Percentiles rank a stretch among this genome's conserved stretches.
Evolutionary conservation across 768 basidiomycete species (phyloP).

Genomic region (Podaxis rugospora): DNA sequence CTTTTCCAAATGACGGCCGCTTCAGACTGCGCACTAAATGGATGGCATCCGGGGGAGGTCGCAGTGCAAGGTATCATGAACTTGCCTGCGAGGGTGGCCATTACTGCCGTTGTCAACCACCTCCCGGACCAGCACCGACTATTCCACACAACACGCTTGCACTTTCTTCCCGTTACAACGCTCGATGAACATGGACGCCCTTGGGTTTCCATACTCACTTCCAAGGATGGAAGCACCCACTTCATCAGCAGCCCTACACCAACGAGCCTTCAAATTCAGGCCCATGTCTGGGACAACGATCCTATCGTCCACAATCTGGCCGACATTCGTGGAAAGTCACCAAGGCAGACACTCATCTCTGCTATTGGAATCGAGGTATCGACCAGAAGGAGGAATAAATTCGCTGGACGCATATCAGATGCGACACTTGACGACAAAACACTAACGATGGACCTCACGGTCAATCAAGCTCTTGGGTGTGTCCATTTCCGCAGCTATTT

Average conservation of each 20-base stretch:
- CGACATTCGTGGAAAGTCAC: constrained; percentile 10
- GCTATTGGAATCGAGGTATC: constrained; percentile 59
- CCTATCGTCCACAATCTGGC: constrained; percentile 39
- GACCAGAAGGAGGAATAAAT: constrained; percentile 58
- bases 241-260: constrained; percentile 30
- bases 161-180: constrained; percentile 55
- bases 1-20: neutral
- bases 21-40: constrained; percentile 23
- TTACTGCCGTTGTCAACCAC: constrained; percentile 22
- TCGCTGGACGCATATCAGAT: constrained; percentile 40
- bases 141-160: constrained; percentile 44
- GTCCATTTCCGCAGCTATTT: constrained; percentile 15
- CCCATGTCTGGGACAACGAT: constrained; percentile 50
- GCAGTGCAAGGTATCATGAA: constrained; percentile 45
- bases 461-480: constrained; percentile 57
- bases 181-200: constrained; percentile 48
- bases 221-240: constrained; percentile 37
- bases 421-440: constrained; percentile 15
- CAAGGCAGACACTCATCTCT: constrained; percentile 33
- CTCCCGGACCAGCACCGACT: constrained; percentile 41
- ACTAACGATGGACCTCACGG: constrained; percentile 31
- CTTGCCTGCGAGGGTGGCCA: constrained; percentile 1
- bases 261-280: constrained; percentile 33
- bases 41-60: constrained; percentile 51
- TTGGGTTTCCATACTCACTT: constrained; percentile 55